Percentiles rank a stretch among this genome's conserved stretches.
These are phyloP conservation scores for Phialocephala sp. DNA, from an alignment of 2,329 filamentous ascomycete species.

Conservation along the genomic window DNA sequence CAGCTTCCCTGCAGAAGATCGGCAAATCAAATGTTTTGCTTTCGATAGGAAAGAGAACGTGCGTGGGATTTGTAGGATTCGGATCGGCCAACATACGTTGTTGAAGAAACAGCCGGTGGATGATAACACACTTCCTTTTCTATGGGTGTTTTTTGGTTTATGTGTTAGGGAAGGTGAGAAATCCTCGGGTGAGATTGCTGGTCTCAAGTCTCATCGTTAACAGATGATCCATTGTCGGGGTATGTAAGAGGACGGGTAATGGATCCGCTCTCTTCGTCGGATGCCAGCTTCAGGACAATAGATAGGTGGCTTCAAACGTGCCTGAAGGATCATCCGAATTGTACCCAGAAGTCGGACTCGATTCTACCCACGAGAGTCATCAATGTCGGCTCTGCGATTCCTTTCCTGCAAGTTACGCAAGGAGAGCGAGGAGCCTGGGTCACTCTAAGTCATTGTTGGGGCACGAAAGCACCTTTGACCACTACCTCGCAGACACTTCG, in stretches of 20 bases:
- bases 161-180: slow-evolving; percentile 4
- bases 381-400: slow-evolving; percentile 6
- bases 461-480: slow-evolving; percentile 6
- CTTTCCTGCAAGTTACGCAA: neutral
- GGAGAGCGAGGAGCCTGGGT: slow-evolving; percentile 8
- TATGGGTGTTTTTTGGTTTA: neutral
- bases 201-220: neutral
- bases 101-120: neutral
- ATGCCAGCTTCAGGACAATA: neutral
- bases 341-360: neutral
- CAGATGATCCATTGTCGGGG: neutral
- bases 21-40: neutral
- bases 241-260: neutral
- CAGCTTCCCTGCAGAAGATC: neutral
- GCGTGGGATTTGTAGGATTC: neutral
- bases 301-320: slow-evolving; percentile 4
- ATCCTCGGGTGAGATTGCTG: neutral
- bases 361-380: neutral
- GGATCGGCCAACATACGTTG: neutral
- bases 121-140: neutral
- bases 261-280: neutral
- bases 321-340: neutral
- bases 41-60: slow-evolving; percentile 4
- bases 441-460: slow-evolving; percentile 17
- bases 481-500: slow-evolving; percentile 2